Base-by-base conservation (phyloP, 192 early-diverging fungal genomes). In the Thamnidium elegans region DNA sequence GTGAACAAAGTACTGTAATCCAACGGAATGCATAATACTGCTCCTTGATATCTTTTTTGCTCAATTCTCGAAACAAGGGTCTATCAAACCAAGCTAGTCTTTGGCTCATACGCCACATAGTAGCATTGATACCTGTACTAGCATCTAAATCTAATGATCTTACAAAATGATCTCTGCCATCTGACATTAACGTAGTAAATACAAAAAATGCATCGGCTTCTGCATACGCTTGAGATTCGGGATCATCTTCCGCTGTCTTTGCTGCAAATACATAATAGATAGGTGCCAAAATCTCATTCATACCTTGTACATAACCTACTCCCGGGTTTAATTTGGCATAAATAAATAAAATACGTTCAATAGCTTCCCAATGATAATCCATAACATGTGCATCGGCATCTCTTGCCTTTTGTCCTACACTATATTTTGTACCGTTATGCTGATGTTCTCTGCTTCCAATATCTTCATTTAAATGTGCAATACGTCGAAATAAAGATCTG, bases 281-380 rank as follows among this genome's bases (percentile, higher is more conserved):
- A 0, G 92, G 91, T 1, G 84, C 91, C 19, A 93, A 71, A 46
- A 93, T 74, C 67, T 93, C 89, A 69, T 93, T 93, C 91, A 94
- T 92, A 32, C 91, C 92, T 70, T 94, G 92, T n/a, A 91, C 87
- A 65, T 94, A 94, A 2, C 88, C 86, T 11, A 89, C 81, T 21
- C 92, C 92, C 4, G 84, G 87, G 65, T 93, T 93, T 47, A 92
- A 74, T 58, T 89, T 87, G 4, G 88, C 86, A 70, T 88, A 90
- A 32, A 93, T 87, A 56, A 86, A 92, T 64, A 94, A 65, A 14
- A 94, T 81, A 3, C 92, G 73, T 67, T 88, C 87, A 60, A 93
- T 85, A 0, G 84, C 89, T 62, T 92, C 89, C 80, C 84, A 92
- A 65, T 94, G 91, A 63, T 86, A 72, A 73, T 91, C 88, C 50